A percentile compares a stretch with the other conserved stretches of the same genome.
These are phyloP conservation scores for Mycena floridula DNA, from an alignment of 768 basidiomycete species.

Conservation along the genomic window DNA sequence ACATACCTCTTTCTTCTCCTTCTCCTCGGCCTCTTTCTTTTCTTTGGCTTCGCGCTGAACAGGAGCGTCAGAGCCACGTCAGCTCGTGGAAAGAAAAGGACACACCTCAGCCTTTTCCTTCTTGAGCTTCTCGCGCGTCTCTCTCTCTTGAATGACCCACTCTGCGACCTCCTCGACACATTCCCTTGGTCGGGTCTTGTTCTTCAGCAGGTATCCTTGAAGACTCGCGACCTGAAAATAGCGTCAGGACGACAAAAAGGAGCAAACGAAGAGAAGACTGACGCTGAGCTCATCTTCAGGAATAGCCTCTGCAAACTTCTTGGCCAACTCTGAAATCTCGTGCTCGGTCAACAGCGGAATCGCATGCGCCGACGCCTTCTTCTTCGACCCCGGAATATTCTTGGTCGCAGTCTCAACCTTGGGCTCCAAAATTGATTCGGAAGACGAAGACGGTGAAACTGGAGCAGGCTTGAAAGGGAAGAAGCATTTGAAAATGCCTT, in stretches of 20 bases:
- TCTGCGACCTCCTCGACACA: conserved; percentile 74
- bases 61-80: background rate
- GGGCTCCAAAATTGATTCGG: conserved; percentile 15
- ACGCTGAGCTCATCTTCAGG: conserved; percentile 88
- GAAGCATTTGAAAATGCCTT: conserved; percentile 92
- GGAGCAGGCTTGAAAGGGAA: conserved; percentile 63
- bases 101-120: conserved; percentile 62
- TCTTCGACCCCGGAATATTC: conserved; percentile 63
- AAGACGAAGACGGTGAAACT: conserved; percentile 10
- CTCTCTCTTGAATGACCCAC: conserved; percentile 78
- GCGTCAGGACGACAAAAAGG: conserved; percentile 2
- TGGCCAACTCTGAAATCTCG: conserved; percentile 73
- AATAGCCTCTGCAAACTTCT: conserved; percentile 75
- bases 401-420: conserved; percentile 49
- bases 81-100: conserved; percentile 1
- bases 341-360: conserved; percentile 69
- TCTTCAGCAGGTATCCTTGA: conserved; percentile 84
- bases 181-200: conserved; percentile 84
- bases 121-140: conserved; percentile 79
- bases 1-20: conserved; percentile 53
- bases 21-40: conserved; percentile 69
- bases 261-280: conserved; percentile 23
- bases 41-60: conserved; percentile 73
- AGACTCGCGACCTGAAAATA: conserved; percentile 63
- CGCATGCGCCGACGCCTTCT: conserved; percentile 49